Evolutionary conservation across 192 early-diverging fungal genomes (phyloP).

Genomic region (Lobosporangium transversale): DNA sequence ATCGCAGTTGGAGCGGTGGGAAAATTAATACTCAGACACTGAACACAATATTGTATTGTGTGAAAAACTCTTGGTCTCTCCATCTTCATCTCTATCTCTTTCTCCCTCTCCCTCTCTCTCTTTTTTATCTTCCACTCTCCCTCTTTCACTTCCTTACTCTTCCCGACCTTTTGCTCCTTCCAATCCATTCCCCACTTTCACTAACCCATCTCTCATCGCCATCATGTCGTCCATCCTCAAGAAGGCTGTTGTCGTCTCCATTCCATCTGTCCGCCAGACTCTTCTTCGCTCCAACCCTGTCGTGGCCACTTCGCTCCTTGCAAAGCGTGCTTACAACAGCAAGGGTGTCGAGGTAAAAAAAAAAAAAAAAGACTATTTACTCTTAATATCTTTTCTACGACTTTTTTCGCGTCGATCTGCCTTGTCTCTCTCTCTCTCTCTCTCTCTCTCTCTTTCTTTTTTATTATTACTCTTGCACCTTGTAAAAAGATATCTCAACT

Average conservation of each 20-base stretch:
- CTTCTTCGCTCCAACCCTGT: slow-evolving; percentile 50
- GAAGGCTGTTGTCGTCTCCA: slow-evolving; percentile 50
- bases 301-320: slow-evolving; percentile 37
- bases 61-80: not conserved
- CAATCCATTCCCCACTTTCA: not conserved
- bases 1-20: not conserved
- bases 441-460: not conserved
- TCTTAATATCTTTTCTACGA: too few relatives aligned
- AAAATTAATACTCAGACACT: not conserved
- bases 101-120: slow-evolving; percentile 4
- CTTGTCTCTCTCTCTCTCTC: too few relatives aligned
- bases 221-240: slow-evolving; percentile 46
- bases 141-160: slow-evolving; percentile 2
- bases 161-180: not conserved
- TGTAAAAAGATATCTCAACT: too few relatives aligned
- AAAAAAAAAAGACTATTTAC: not conserved
- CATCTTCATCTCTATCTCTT: not conserved
- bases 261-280: slow-evolving; percentile 50
- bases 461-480: not conserved
- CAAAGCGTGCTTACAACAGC: slow-evolving; percentile 46
- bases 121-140: not conserved
- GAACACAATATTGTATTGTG: not conserved
- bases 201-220: slow-evolving; percentile 3
- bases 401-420: too few relatives aligned
- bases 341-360: slow-evolving; percentile 48